Evolutionary conservation across 805 yeast species (phyloP), one percentile per base, ranked within the genome.

Genomic region (Ogataea pini): DNA sequence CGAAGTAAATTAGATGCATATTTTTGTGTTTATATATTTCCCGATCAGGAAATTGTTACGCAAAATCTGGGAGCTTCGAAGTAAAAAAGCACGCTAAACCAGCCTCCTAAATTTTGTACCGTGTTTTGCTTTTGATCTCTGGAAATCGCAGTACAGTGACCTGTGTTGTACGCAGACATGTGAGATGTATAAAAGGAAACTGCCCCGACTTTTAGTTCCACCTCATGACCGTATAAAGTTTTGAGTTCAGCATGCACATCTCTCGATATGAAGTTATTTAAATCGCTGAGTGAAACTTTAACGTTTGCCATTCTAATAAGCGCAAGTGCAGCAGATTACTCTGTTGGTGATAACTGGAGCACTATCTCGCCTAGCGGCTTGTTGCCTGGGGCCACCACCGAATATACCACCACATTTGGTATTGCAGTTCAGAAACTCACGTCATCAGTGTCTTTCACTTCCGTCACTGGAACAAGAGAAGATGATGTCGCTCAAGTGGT

Each of bases 311-410:
- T 34, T 12, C 22, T 47, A 12, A 41, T 13, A 17, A 31, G 29
- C 24, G 13, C 13, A 12, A 8, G 40, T 2, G 10, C 36, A 2
- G 41, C 48, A 10, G 83, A 82, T 40, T 75, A 76, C 50, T 76
- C 77, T 49, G 83, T 80, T 49, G 70, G 80, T 44, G 84, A 79
- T 43, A 78, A 79, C 48, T 84, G 83, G 83, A 69, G 85, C 46
- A 81, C 88, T 36, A 73, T 85, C 64, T 79, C 88, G n/a, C 89
- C 91, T 51, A 47, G 69, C 31, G 79, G 75, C 28, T 65, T 79
- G 7, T 74, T 75, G 49, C 46, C 75, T 9, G 80, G 78, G 58
- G 87, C 83, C 43, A 56, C 76, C 40, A 80, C 87, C 33, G 78
- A 77, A 53, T 81, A 78, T 70, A 50, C 77, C 17, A 65, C 72